Percentiles rank a stretch among this genome's conserved stretches.
Evolutionary conservation across 345 rosid species (phyloP).

Genomic region (Lenwebbia sp.): DNA sequence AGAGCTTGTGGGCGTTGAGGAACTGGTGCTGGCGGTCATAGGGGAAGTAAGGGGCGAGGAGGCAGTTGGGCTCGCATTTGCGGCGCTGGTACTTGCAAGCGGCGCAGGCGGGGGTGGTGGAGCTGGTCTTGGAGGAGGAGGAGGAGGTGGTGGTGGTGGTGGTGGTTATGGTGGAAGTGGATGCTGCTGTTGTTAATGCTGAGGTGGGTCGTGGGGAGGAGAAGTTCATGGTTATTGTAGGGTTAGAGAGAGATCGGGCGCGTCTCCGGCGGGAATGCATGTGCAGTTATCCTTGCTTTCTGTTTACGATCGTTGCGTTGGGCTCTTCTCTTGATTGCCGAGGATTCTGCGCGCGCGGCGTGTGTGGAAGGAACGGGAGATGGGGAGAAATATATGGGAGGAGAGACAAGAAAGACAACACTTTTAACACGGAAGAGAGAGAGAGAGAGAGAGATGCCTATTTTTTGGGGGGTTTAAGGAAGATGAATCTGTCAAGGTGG

Average conservation of each 20-base stretch:
- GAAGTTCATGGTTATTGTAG: background rate
- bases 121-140: slow-evolving; percentile 4
- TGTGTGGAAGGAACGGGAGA: slow-evolving; percentile 9
- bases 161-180: background rate
- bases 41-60: slow-evolving; percentile 96
- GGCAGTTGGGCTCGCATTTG: slow-evolving; percentile 86
- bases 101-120: slow-evolving; percentile 75
- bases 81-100: slow-evolving; percentile 97
- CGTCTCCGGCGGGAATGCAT: slow-evolving; percentile 50
- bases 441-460: background rate
- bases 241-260: slow-evolving; percentile 35
- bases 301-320: background rate
- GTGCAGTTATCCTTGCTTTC: slow-evolving; percentile 9
- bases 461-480: background rate
- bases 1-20: slow-evolving; percentile 88
- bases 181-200: background rate
- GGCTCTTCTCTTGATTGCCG: slow-evolving; percentile 10
- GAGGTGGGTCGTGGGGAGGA: background rate
- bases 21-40: slow-evolving; percentile 73
- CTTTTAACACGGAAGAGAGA: background rate
- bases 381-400: slow-evolving; percentile 37
- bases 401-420: background rate
- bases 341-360: background rate
- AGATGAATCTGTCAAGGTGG: background rate
- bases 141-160: slow-evolving; percentile 5